These are phyloP conservation scores for Mortierella alpina DNA, from an alignment of 192 early-diverging fungal genomes.

Conservation along the genomic window DNA sequence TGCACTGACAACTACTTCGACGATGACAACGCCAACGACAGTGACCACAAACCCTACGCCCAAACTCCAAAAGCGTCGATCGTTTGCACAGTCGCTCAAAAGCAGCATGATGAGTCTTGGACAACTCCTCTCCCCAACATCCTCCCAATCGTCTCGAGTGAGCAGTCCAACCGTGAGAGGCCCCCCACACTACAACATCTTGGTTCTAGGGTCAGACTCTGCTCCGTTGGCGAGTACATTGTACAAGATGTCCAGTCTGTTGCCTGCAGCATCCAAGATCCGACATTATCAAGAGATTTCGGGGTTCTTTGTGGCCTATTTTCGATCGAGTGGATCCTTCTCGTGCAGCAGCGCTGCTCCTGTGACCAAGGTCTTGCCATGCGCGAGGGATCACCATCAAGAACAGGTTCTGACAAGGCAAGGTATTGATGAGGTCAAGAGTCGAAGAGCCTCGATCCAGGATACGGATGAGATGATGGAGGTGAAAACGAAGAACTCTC, in stretches of 20 bases:
- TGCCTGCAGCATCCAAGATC: slow-evolving; percentile 37
- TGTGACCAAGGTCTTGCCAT: neutral
- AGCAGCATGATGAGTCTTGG: slow-evolving; percentile 27
- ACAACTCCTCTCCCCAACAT: slow-evolving; percentile 23
- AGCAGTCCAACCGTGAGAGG: neutral
- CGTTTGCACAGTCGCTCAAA: slow-evolving; percentile 43
- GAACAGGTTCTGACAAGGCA: neutral
- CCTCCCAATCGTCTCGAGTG: neutral
- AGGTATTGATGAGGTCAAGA: slow-evolving; percentile 18
- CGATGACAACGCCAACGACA: neutral
- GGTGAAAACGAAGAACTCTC: neutral
- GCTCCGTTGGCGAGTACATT: slow-evolving; percentile 45
- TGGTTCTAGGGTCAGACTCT: slow-evolving; percentile 47
- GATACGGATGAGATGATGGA: neutral
- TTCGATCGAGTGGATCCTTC: slow-evolving; percentile 27
- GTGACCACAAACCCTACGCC: slow-evolving; percentile 2
- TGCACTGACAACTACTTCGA: neutral
- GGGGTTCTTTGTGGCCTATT: slow-evolving; percentile 52
- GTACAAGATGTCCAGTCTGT: slow-evolving; percentile 49
- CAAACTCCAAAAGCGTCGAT: slow-evolving; percentile 39
- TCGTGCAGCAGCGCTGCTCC: neutral
- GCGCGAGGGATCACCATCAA: neutral
- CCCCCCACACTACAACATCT: slow-evolving; percentile 41
- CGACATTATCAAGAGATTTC: slow-evolving; percentile 53
- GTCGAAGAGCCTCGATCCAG: neutral